These are phyloP conservation scores for Rhodotorula mucilaginosa DNA, from an alignment of 1,284 basidiomycete genomes.

Conservation along the genomic window DNA sequence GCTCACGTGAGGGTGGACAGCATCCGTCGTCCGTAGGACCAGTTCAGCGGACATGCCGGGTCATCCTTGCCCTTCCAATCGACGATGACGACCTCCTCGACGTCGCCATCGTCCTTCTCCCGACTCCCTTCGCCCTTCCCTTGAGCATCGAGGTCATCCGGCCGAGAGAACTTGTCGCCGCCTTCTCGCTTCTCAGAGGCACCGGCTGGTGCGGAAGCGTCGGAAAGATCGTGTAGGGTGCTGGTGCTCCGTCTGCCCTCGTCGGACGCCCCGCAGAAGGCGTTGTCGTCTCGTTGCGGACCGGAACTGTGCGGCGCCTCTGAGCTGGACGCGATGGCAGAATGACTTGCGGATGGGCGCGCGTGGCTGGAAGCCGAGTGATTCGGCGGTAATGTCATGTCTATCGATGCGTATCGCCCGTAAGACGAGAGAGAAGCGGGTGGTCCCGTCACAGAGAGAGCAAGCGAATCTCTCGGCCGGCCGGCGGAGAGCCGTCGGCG, in stretches of 20 bases:
- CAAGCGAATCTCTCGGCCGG: too few relatives aligned
- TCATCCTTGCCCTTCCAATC: slow-evolving; percentile 48
- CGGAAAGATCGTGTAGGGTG: neutral
- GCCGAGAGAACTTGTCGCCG: neutral
- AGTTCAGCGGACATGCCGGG: slow-evolving; percentile 48
- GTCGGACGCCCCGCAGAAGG: neutral
- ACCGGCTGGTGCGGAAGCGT: neutral
- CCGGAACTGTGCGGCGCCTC: too few relatives aligned
- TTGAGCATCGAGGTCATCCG: neutral
- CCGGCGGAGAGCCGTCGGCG: too few relatives aligned
- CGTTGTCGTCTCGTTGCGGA: neutral
- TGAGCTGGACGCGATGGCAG: too few relatives aligned
- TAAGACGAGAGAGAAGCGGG: too few relatives aligned
- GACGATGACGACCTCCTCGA: slow-evolving; percentile 49
- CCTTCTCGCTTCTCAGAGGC: neutral
- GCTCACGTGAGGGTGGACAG: slow-evolving; percentile 16
- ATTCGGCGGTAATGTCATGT: too few relatives aligned
- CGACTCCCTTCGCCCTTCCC: neutral
- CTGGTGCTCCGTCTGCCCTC: neutral
- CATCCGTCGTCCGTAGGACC: slow-evolving; percentile 39
- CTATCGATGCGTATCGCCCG: too few relatives aligned
- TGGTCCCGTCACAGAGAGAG: too few relatives aligned
- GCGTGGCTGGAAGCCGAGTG: too few relatives aligned
- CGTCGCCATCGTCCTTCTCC: slow-evolving; percentile 10
- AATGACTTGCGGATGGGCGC: too few relatives aligned